phyloP scores from a whole-genome alignment of 257 asterid genomes.

The Lithospermum erythrorhizon region DNA sequence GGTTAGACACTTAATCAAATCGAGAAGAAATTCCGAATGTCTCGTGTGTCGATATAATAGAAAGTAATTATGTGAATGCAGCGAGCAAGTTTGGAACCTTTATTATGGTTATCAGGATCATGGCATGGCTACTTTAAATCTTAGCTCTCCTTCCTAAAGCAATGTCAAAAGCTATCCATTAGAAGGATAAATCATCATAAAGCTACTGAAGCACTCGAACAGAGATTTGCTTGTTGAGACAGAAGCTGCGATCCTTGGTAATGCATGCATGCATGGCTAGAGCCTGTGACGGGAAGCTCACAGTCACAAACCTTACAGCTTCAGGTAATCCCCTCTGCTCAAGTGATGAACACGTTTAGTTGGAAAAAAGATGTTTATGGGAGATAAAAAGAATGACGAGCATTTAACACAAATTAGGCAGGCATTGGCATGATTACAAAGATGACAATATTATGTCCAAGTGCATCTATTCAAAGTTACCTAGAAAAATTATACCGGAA shows the following conservation, averaged over 20 bases:
- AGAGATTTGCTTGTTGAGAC: constrained; percentile 53
- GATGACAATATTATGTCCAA: background rate
- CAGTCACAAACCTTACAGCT: constrained; percentile 36
- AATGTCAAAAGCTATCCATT: no score
- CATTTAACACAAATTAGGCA: background rate
- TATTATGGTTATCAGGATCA: no score
- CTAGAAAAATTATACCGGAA: constrained; percentile 28
- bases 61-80: no score
- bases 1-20: no score
- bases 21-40: no score
- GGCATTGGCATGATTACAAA: background rate
- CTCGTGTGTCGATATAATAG: no score
- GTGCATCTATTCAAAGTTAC: constrained; percentile 18
- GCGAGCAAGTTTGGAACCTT: no score
- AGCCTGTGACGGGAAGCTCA: constrained; percentile 55
- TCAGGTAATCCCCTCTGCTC: constrained; percentile 36
- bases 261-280: constrained; percentile 61
- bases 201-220: constrained; percentile 54
- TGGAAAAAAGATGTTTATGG: constrained; percentile 1
- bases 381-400: background rate
- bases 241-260: constrained; percentile 62
- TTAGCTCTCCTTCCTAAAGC: no score
- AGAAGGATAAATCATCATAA: background rate
- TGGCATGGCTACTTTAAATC: no score
- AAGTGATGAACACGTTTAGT: constrained; percentile 1